Evolutionary conservation across 2,329 filamentous ascomycete genomes (phyloP).

Genomic region (Neospermospora avenae): DNA sequence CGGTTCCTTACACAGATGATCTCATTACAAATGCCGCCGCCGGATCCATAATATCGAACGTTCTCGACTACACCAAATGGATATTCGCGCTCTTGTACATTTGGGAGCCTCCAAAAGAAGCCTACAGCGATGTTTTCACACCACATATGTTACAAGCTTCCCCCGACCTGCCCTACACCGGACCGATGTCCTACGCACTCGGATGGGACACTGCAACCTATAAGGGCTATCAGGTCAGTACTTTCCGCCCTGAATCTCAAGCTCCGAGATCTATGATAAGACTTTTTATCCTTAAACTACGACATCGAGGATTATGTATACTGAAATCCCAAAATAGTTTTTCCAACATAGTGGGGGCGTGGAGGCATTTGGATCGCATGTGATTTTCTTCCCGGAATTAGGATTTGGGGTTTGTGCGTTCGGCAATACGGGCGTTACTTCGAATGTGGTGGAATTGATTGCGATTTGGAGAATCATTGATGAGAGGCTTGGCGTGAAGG

Average conservation of each 20-base stretch:
- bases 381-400: conserved; percentile 44
- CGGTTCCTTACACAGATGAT: conserved; percentile 34
- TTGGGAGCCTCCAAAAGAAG: conserved; percentile 34
- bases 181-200: conserved; percentile 39
- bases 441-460: conserved; percentile 36
- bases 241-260: no score
- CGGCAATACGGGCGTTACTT: conserved; percentile 43
- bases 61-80: conserved; percentile 51
- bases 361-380: conserved; percentile 42
- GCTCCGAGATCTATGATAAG: no score
- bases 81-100: conserved; percentile 44
- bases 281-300: no score
- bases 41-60: conserved; percentile 46
- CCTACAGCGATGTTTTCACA: conserved; percentile 36
- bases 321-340: no score
- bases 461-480: conserved; percentile 42
- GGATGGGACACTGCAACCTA: conserved; percentile 42
- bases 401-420: conserved; percentile 43
- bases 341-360: conserved; percentile 44
- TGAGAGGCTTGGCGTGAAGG: conserved; percentile 38
- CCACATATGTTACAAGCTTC: conserved; percentile 21
- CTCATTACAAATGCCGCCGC: conserved; percentile 40
- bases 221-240: conserved; percentile 41
- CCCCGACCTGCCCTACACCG: conserved; percentile 30
- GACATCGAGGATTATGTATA: no score